These are phyloP conservation scores for Kalmanozyma brasiliensis DNA, from an alignment of 1,284 basidiomycete species.

Conservation along the genomic window DNA sequence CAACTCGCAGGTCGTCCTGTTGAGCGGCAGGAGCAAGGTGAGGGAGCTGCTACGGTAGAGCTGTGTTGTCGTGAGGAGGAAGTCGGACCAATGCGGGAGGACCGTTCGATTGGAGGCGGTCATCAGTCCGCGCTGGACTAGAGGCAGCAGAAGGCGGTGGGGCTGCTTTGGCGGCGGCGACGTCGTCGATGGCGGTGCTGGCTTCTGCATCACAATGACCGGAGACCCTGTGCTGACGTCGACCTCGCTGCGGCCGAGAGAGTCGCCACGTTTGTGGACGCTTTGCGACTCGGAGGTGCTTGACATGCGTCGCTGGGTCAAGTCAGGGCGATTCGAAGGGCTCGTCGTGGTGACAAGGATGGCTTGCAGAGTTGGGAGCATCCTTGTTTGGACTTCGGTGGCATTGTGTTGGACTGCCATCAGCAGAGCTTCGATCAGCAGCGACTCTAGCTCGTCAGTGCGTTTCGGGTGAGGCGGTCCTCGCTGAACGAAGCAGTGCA, in stretches of 20 bases:
- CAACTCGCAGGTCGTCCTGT: slow-evolving; percentile 82
- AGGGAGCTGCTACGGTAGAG: slow-evolving; percentile 80
- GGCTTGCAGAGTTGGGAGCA: slow-evolving; percentile 89
- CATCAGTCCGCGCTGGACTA: slow-evolving; percentile 83
- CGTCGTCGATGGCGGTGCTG: background rate
- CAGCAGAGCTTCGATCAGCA: slow-evolving; percentile 80
- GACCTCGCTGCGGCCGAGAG: slow-evolving; percentile 11
- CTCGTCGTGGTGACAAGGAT: slow-evolving; percentile 67
- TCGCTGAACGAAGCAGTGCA: slow-evolving; percentile 82
- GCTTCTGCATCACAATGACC: background rate
- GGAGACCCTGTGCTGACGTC: background rate
- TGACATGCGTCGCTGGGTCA: slow-evolving; percentile 15
- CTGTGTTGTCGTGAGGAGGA: slow-evolving; percentile 87
- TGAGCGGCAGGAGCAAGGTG: slow-evolving; percentile 79
- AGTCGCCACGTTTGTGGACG: slow-evolving; percentile 23
- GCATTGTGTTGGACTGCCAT: slow-evolving; percentile 74
- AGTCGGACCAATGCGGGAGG: slow-evolving; percentile 95
- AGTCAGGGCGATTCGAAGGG: slow-evolving; percentile 6
- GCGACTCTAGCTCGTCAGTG: slow-evolving; percentile 73
- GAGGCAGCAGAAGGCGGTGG: slow-evolving; percentile 77
- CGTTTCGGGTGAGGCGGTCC: slow-evolving; percentile 77
- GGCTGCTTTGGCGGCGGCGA: slow-evolving; percentile 10
- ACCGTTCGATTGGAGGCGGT: slow-evolving; percentile 78
- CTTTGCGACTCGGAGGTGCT: slow-evolving; percentile 14
- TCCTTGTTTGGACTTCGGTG: slow-evolving; percentile 74